phyloP scores from a whole-genome alignment of 2,329 filamentous ascomycete species.

The Cordyceps militaris region DNA sequence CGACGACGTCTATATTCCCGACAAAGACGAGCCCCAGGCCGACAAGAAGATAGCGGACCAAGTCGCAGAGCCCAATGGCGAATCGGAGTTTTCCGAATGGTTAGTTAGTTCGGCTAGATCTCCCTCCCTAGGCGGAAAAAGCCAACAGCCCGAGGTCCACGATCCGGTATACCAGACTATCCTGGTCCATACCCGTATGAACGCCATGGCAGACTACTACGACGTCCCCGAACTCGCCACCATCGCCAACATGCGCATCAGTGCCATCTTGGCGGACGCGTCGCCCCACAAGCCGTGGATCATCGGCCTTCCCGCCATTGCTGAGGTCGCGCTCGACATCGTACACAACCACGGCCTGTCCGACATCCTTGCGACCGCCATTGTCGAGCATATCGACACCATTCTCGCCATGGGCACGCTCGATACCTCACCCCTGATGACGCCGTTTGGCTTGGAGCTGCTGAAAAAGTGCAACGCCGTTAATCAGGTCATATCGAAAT shows the following conservation, averaged over 20 bases:
- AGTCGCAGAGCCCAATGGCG: background rate
- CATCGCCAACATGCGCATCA: background rate
- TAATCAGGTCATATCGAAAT: too few relatives aligned
- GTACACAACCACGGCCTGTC: background rate
- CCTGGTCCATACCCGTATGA: background rate
- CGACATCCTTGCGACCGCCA: background rate
- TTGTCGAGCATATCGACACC: background rate
- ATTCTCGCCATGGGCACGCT: background rate
- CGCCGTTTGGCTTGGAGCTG: background rate
- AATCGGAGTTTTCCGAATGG: accelerated
- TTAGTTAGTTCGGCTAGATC: too few relatives aligned
- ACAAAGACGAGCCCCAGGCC: background rate
- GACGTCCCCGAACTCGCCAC: background rate
- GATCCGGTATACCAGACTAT: background rate
- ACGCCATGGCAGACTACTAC: background rate
- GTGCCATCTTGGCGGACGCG: accelerated
- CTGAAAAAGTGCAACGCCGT: background rate
- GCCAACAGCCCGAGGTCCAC: background rate
- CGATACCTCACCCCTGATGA: background rate
- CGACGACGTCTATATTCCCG: background rate
- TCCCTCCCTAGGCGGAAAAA: background rate
- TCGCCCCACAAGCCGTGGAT: background rate
- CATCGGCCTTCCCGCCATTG: background rate
- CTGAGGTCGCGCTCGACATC: background rate
- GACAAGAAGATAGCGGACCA: too few relatives aligned